A percentile compares a stretch with the other conserved stretches of the same genome.
phyloP scores from a whole-genome alignment of 164 flowering plant species.

The Pachysandra terminalis region DNA sequence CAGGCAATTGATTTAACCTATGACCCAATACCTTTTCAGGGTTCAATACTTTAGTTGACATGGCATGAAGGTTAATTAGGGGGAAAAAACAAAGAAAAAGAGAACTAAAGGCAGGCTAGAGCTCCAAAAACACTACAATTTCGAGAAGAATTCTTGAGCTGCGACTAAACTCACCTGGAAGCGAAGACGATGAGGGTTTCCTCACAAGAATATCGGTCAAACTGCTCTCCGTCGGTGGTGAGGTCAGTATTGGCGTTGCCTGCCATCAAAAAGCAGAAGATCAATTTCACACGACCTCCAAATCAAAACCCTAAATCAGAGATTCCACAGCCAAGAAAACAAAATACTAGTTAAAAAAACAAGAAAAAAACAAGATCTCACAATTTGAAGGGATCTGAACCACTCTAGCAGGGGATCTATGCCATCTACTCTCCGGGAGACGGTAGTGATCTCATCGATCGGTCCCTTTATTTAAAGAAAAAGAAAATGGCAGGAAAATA shows the following conservation, averaged over 20 bases:
- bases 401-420: constrained; percentile 72
- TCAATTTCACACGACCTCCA: neutral
- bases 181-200: constrained; percentile 56
- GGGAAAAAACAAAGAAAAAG: too few species aligned
- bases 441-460: constrained; percentile 69
- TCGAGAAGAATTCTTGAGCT: too few species aligned
- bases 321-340: neutral
- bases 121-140: too few species aligned
- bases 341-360: too few species aligned
- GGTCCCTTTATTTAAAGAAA: constrained; percentile 17
- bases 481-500: neutral
- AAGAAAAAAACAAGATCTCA: too few species aligned
- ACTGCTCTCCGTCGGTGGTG: constrained; percentile 65
- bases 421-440: constrained; percentile 52
- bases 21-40: too few species aligned
- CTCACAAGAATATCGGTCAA: constrained; percentile 86
- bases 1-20: too few species aligned
- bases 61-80: too few species aligned
- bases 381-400: constrained; percentile 70
- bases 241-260: constrained; percentile 70
- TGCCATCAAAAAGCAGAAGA: constrained; percentile 27
- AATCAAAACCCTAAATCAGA: constrained; percentile 6
- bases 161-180: constrained; percentile 32
- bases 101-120: too few species aligned
- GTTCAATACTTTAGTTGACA: too few species aligned